Evolutionary conservation across 805 yeast species (phyloP), one percentile per base, ranked within the genome.

Genomic region (Schwanniomyces pseudopolymorphus): DNA sequence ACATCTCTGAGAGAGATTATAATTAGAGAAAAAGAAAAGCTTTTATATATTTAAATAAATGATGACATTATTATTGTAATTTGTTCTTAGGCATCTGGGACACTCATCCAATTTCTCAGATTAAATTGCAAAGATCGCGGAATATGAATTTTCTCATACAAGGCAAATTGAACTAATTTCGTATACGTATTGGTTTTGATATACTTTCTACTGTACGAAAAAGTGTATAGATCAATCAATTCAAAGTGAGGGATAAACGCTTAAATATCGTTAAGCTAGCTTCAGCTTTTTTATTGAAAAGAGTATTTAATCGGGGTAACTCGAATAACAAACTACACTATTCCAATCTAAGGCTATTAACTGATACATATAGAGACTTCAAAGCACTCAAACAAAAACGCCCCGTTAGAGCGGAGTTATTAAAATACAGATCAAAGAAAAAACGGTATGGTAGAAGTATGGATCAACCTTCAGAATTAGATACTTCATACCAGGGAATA

Each of bases 361-460:
- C 58, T 13, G 64, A 69, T 44, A 60, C 64, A 40, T 70, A 65
- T 48, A 53, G 49, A 28, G 75, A 70, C 49, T 70, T 64, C 54
- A 55, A 54, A 44, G 60, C 65, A 17, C 58, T 66, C 40, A 55
- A 54, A 42, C 49, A 42, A 7, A 42, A 25, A 16, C 51, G 52
- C 40, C 61, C 61, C 26, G 37, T 48, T 40, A 53, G 39, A 14
- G n/a, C 46, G 21, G 45, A 48, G 16, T 37, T 46, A 11, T 43
- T 48, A 39, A 38, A 39, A 24, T 22, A 36, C 7, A 39, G 33
- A n/a, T 20, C 46, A 10, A 41, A 38, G 31, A 43, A 27, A 20
- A 50, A 49, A 43, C 53, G 59, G 20, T 50, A 58, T 57, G 62
- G 55, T 19, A 56, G 43, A 26, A 55, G 48, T 54, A 42, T 45